phyloP scores from a whole-genome alignment of 169 alveolate species.

The Miamiensis avidus region DNA sequence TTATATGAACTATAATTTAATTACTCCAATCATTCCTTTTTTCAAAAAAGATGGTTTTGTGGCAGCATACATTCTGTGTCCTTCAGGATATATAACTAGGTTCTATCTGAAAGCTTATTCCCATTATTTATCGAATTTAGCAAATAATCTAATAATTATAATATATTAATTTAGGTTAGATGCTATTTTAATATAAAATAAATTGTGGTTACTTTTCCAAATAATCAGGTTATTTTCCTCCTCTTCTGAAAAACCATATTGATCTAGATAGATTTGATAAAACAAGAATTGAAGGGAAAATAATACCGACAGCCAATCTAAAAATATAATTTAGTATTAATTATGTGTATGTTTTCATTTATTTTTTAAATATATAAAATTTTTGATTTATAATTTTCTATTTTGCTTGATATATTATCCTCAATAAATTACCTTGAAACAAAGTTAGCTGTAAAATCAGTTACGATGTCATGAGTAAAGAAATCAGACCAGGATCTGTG shows the following conservation, averaged over 20 bases:
- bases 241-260: conserved; percentile 50
- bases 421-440: conserved; percentile 6
- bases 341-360: too few relatives aligned
- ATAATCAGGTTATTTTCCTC: neutral
- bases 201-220: neutral
- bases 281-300: neutral
- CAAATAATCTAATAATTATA: conserved; percentile 31
- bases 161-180: neutral
- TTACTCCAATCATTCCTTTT: conserved; percentile 38
- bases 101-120: conserved; percentile 24
- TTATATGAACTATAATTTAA: neutral
- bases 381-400: neutral
- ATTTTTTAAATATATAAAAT: neutral
- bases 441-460: conserved; percentile 24
- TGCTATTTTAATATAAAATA: neutral
- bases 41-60: conserved; percentile 27
- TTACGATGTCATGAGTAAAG: conserved; percentile 9
- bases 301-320: conserved; percentile 12
- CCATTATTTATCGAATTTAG: conserved; percentile 37
- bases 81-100: conserved; percentile 46
- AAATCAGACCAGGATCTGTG: conserved; percentile 30
- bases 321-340: too few relatives aligned
- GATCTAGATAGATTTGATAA: neutral
- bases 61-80: conserved; percentile 39
- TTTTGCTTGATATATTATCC: neutral